Conservation (phyloP, 2,329 filamentous ascomycete genomes). For the Botrytis fragariae region DNA sequence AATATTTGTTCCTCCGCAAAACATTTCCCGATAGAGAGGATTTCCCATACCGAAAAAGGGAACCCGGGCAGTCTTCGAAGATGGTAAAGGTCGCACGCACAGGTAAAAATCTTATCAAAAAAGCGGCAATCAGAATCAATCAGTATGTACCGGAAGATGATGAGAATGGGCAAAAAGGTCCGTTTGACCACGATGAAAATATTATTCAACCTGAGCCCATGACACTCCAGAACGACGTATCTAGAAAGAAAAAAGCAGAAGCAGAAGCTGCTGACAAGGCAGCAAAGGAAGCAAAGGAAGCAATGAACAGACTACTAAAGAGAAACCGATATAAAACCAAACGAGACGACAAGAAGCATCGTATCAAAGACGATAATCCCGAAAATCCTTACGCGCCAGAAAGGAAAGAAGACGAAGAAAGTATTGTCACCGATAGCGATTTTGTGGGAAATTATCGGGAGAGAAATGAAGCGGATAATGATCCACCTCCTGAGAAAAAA, state of each 20-base stretch:
- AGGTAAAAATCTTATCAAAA: too few relatives aligned
- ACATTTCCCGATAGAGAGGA: neutral
- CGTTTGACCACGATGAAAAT: neutral
- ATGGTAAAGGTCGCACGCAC: neutral
- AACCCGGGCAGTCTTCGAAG: neutral
- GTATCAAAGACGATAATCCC: neutral
- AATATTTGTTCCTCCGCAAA: neutral
- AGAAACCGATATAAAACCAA: neutral
- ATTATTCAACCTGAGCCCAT: neutral
- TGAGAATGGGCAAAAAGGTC: neutral
- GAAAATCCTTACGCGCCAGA: neutral
- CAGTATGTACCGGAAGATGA: neutral
- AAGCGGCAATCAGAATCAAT: too few relatives aligned
- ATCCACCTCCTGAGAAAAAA: neutral
- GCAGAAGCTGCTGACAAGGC: neutral
- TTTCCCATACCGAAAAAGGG: neutral
- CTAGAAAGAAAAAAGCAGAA: neutral
- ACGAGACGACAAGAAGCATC: neutral
- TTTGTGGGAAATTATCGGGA: neutral
- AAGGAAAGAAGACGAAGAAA: conserved; percentile 3
- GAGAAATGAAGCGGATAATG: neutral
- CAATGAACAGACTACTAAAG: neutral
- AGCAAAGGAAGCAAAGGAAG: neutral
- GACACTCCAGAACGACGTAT: neutral
- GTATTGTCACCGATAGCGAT: conserved; percentile 3